A percentile compares a stretch with the other conserved stretches of the same genome.
phyloP scores from a whole-genome alignment of 345 rosid genomes.

The Combretum micranthum region DNA sequence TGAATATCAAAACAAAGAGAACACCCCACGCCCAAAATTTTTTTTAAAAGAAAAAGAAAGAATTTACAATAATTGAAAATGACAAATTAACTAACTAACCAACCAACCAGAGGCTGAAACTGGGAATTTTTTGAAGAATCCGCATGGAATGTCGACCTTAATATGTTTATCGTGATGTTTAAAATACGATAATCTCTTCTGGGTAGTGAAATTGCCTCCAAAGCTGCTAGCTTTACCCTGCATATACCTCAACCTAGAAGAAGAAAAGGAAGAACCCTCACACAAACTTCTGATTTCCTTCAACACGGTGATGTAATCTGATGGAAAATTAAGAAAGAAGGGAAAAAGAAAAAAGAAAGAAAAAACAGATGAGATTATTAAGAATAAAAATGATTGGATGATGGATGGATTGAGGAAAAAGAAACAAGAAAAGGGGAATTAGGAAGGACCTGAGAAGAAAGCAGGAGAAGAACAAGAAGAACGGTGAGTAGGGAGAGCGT shows the following conservation, averaged over 20 bases:
- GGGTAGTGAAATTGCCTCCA: slow-evolving; percentile 58
- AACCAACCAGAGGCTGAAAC: slow-evolving; percentile 55
- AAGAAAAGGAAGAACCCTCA: slow-evolving; percentile 13
- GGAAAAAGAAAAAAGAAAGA: neutral
- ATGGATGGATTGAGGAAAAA: too few species aligned
- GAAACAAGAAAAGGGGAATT: too few species aligned
- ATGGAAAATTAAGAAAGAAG: neutral
- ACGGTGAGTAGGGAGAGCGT: slow-evolving; percentile 66
- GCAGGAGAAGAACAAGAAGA: slow-evolving; percentile 63
- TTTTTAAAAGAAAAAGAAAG: neutral
- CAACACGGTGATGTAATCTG: slow-evolving; percentile 56
- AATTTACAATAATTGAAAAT: too few species aligned
- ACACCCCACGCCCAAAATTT: neutral
- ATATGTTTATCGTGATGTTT: slow-evolving; percentile 18
- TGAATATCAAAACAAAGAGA: slow-evolving; percentile 19
- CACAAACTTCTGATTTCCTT: slow-evolving; percentile 44
- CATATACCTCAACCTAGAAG: slow-evolving; percentile 43
- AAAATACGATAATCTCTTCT: slow-evolving; percentile 56
- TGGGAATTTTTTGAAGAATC: slow-evolving; percentile 61
- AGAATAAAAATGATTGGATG: too few species aligned
- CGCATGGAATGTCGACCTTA: slow-evolving; percentile 59
- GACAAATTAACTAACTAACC: too few species aligned
- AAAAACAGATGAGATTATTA: too few species aligned
- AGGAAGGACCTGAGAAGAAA: slow-evolving; percentile 59
- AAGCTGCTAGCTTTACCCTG: slow-evolving; percentile 38